Evolutionary conservation across 1,139 yeast genomes (phyloP), one percentile per base, ranked within the genome.

Genomic region (Suhomyces bolitotheri): DNA sequence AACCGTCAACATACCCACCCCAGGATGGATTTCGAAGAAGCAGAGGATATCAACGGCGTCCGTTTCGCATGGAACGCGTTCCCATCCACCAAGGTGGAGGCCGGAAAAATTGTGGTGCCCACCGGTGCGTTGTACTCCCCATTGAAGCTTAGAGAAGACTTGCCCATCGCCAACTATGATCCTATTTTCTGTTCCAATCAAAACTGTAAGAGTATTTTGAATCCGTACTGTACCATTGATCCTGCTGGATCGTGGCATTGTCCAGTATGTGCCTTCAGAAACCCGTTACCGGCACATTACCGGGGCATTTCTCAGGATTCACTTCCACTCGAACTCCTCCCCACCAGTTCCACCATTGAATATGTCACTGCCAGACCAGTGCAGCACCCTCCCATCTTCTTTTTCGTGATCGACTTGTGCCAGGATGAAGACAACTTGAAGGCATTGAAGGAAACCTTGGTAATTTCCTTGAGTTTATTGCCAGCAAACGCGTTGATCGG

Each of bases 401-500:
- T 89, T 47, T 88, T 88, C 58, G 94, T 89, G 22, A 82, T 92
- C 49, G 99, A 92, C 61, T 71, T 90, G 46, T 92, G 98, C 58
- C 96, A 94, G 61, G 97, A 94, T 54, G 88, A 81, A 39, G 98
- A 92, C 53, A 92, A 89, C 60, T 73, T 92, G 56, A 80, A 82
- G 58, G 92, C 97, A 8, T 74, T 92, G 60, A 88, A 88, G 60
- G 96, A 89, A 50, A 78, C 95, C 21, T 73, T 92, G 53, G 79
- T 89, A 39, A 81, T 88, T 40, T 80, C 95, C 10, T 73, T 94
- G 50, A 77, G 88, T 38, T 68, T 87, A 50, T 77, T 92, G 54
- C 99, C 99, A 20, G 95, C 96, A 29, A 89, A 92, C 55, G 94
- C 97, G 2, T 73, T 90, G 43, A 82, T 92, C 42, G 97, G 97